Evolutionary conservation across 257 asterid species (phyloP).

Genomic region (Solanum sejunctum): DNA sequence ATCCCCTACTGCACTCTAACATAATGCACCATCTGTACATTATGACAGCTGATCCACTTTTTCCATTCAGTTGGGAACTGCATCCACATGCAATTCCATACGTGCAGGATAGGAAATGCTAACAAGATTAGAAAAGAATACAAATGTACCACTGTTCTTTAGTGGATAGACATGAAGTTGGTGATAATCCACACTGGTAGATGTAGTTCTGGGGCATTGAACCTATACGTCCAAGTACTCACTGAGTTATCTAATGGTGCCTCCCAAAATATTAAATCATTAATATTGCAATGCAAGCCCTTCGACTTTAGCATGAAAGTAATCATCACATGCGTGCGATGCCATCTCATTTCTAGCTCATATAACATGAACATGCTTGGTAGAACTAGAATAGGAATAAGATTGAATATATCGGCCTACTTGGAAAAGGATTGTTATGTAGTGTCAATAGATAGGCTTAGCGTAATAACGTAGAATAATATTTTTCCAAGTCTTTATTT

Average conservation of each 20-base stretch:
- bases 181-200: too few relatives aligned
- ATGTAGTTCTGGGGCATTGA: neutral
- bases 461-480: too few relatives aligned
- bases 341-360: too few relatives aligned
- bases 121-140: neutral
- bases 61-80: too few relatives aligned
- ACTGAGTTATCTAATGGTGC: neutral
- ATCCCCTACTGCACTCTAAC: neutral
- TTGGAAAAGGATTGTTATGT: too few relatives aligned
- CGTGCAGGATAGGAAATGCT: neutral
- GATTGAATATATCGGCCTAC: too few relatives aligned
- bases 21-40: neutral
- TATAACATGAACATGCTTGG: too few relatives aligned
- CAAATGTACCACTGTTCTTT: neutral
- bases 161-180: neutral
- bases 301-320: neutral
- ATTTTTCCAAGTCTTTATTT: too few relatives aligned
- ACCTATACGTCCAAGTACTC: too few relatives aligned
- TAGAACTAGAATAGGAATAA: too few relatives aligned
- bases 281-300: neutral
- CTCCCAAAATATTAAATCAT: neutral
- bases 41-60: neutral
- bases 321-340: neutral
- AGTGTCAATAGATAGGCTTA: too few relatives aligned
- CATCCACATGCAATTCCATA: too few relatives aligned